Evolutionary conservation across 805 yeast species (phyloP).

Genomic region (Candida broadrunensis): DNA sequence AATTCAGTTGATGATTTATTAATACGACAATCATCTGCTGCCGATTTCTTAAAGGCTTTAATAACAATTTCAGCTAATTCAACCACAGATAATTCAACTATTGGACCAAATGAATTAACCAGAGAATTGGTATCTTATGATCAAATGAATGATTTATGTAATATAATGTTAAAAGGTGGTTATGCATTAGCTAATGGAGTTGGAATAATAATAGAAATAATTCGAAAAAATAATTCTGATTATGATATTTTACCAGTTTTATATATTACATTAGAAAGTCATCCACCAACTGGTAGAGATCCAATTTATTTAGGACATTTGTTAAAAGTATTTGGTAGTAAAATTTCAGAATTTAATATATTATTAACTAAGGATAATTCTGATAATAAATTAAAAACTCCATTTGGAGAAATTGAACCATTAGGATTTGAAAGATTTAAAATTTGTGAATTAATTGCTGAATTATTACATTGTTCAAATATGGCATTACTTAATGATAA

Average conservation of each 20-base stretch:
- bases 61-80: constrained; percentile 46
- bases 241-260: constrained; percentile 44
- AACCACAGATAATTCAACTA: constrained; percentile 43
- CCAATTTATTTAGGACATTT: constrained; percentile 46
- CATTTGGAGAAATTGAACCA: constrained; percentile 39
- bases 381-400: constrained; percentile 20
- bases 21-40: constrained; percentile 40
- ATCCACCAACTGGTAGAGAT: constrained; percentile 47
- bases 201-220: constrained; percentile 46
- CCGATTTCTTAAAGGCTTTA: constrained; percentile 43
- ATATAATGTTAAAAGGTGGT: constrained; percentile 44
- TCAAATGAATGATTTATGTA: constrained; percentile 32
- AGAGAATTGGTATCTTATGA: constrained; percentile 39
- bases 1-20: constrained; percentile 14
- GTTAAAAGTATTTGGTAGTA: constrained; percentile 36
- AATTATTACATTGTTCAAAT: constrained; percentile 44
- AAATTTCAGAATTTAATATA: constrained; percentile 34
- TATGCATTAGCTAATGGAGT: constrained; percentile 47
- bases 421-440: constrained; percentile 46
- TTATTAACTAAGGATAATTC: constrained; percentile 22
- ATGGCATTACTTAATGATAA: constrained; percentile 45
- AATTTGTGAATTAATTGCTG: constrained; percentile 46
- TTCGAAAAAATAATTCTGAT: constrained; percentile 44
- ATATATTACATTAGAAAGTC: constrained; percentile 42
- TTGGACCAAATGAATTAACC: constrained; percentile 46